Evolutionary conservation across 257 asterid species (phyloP).

Genomic region (Capsicum rhomboideum): DNA sequence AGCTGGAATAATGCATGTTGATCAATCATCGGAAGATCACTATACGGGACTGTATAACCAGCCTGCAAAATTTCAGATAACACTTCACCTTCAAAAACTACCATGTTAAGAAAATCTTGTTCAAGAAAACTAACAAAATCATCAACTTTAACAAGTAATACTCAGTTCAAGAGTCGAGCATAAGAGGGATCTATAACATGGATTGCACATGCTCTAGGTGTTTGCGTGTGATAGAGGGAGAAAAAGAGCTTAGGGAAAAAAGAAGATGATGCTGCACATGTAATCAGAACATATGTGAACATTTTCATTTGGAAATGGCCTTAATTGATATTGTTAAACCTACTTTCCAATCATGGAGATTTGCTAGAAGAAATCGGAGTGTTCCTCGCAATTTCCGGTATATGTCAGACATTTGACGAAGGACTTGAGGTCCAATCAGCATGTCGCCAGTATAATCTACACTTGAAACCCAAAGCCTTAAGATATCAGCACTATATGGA

Average conservation of each 20-base stretch:
- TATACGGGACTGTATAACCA: constrained; percentile 62
- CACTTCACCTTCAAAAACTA: not conserved
- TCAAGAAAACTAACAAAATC: not conserved
- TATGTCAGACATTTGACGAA: constrained; percentile 92
- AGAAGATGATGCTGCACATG: not conserved
- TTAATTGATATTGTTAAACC: constrained; percentile 8
- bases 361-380: constrained; percentile 84
- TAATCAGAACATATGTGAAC: not conserved
- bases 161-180: constrained; percentile 1
- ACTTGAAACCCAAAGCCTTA: constrained; percentile 96
- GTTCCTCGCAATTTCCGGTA: constrained; percentile 97
- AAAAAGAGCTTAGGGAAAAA: not conserved
- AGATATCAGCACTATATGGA: constrained; percentile 90
- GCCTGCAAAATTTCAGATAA: constrained; percentile 33
- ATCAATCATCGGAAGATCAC: constrained; percentile 80
- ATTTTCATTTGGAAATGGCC: not conserved
- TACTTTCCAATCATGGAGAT: constrained; percentile 98
- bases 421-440: constrained; percentile 74
- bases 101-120: not conserved
- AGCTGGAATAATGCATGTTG: constrained; percentile 87
- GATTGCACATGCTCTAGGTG: not conserved
- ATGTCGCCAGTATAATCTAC: constrained; percentile 94
- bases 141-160: not conserved
- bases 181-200: not conserved
- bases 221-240: not conserved